Conservation (phyloP, 2,329 filamentous ascomycete species). For the Decorospora gaudefroyi region DNA sequence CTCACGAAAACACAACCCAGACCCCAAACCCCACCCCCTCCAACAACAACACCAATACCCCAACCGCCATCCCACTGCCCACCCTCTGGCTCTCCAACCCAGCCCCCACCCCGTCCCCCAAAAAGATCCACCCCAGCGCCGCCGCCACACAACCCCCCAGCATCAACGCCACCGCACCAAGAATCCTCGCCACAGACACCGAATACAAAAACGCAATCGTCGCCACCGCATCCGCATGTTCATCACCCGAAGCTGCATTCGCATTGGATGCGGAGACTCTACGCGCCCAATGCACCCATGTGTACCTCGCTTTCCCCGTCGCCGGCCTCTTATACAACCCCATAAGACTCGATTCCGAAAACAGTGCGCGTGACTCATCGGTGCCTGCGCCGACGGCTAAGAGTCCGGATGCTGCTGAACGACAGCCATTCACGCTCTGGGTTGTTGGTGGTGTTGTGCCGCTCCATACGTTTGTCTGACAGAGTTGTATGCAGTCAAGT, state of each 20-base stretch:
- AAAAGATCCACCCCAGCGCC: slow-evolving; percentile 31
- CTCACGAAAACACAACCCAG: not conserved
- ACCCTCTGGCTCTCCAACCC: not conserved
- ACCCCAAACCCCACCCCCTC: not conserved
- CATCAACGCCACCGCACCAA: slow-evolving; percentile 21
- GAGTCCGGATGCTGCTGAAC: slow-evolving; percentile 19
- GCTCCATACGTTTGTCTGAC: slow-evolving; percentile 24
- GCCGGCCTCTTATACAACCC: slow-evolving; percentile 41
- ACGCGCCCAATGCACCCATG: slow-evolving; percentile 53
- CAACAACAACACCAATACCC: not conserved
- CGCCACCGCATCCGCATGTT: slow-evolving; percentile 18
- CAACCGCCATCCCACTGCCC: slow-evolving; percentile 1
- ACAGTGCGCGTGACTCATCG: slow-evolving; percentile 22
- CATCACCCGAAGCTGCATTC: not conserved
- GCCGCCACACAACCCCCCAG: slow-evolving; percentile 22
- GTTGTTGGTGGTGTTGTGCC: slow-evolving; percentile 6
- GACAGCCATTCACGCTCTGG: slow-evolving; percentile 8
- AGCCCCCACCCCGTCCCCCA: slow-evolving; percentile 15
- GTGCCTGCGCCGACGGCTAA: not conserved
- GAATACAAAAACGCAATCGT: slow-evolving; percentile 36
- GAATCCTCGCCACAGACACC: slow-evolving; percentile 21
- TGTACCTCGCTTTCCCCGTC: slow-evolving; percentile 46
- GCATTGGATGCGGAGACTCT: slow-evolving; percentile 31
- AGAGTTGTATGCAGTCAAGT: slow-evolving; percentile 27
- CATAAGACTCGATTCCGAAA: slow-evolving; percentile 49